Conservation (phyloP, 768 basidiomycete species). For the Macrolepiota dolichaula region DNA sequence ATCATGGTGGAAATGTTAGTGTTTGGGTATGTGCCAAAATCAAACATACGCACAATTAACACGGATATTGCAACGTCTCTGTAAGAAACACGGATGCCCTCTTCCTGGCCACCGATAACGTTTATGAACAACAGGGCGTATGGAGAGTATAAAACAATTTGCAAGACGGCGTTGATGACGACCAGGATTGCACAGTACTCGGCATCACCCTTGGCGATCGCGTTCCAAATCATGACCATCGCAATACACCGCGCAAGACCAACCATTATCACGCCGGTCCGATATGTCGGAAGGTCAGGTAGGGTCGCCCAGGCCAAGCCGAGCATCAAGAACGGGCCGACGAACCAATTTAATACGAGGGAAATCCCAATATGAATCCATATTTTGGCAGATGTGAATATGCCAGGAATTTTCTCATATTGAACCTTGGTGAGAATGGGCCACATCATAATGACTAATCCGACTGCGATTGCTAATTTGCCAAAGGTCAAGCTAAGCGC, state of each 20-base stretch:
- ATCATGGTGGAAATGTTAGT: not conserved
- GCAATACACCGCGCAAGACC: conserved; percentile 72
- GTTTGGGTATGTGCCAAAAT: not conserved
- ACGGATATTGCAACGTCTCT: conserved; percentile 62
- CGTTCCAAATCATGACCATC: conserved; percentile 84
- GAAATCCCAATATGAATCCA: conserved; percentile 72
- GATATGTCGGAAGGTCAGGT: conserved; percentile 72
- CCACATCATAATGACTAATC: conserved; percentile 88
- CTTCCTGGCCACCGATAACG: conserved; percentile 44
- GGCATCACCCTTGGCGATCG: conserved; percentile 62
- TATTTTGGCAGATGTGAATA: conserved; percentile 50
- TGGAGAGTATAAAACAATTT: conserved; percentile 76
- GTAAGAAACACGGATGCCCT: conserved; percentile 47
- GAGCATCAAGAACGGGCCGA: conserved; percentile 83
- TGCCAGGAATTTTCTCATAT: conserved; percentile 62
- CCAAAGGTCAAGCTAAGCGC: not conserved
- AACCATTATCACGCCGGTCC: conserved; percentile 80
- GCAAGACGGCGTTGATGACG: conserved; percentile 75
- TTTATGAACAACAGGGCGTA: conserved; percentile 73
- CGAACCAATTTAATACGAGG: conserved; percentile 73
- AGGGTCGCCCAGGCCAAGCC: conserved; percentile 82
- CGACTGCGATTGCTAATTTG: conserved; percentile 75
- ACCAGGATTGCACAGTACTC: conserved; percentile 81
- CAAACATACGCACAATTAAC: conserved; percentile 52
- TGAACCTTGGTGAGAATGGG: conserved; percentile 74